A percentile compares a stretch with the other conserved stretches of the same genome.
Conservation (phyloP, 768 basidiomycete genomes). For the Macrocybe gigantea region DNA sequence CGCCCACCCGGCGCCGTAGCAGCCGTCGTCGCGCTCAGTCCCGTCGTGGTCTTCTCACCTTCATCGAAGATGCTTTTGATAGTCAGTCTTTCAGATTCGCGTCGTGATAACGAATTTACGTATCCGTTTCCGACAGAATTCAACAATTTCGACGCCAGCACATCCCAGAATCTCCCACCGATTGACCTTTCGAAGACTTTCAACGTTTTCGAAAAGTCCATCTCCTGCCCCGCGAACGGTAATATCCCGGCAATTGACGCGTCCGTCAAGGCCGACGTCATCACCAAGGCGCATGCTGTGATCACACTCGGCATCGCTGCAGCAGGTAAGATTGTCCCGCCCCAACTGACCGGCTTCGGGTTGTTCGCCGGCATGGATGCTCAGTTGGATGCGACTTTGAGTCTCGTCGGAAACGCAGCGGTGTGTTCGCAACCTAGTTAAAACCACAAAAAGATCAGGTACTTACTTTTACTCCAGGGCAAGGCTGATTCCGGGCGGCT, state of each 20-base stretch:
- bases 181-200: constrained; percentile 24
- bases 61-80: constrained; percentile 20
- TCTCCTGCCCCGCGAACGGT: constrained; percentile 11
- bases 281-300: constrained; percentile 19
- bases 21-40: constrained; percentile 13
- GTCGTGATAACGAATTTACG: not conserved
- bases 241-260: constrained; percentile 8
- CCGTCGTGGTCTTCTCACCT: constrained; percentile 20
- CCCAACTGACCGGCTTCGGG: constrained; percentile 24
- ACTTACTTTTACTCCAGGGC: constrained; percentile 16
- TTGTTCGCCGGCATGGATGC: constrained; percentile 29
- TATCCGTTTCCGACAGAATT: constrained; percentile 13
- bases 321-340: constrained; percentile 15
- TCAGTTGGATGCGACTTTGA: constrained; percentile 30
- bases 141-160: constrained; percentile 24
- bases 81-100: constrained; percentile 11
- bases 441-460: not conserved
- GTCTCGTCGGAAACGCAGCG: constrained; percentile 28
- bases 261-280: constrained; percentile 11
- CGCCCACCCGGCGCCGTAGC: constrained; percentile 22
- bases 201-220: constrained; percentile 20
- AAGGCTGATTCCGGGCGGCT: constrained; percentile 36
- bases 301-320: constrained; percentile 20
- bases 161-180: constrained; percentile 22
- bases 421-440: constrained; percentile 15